phyloP scores from a whole-genome alignment of 164 flowering plant species.

The Stephania yunnanensis region DNA sequence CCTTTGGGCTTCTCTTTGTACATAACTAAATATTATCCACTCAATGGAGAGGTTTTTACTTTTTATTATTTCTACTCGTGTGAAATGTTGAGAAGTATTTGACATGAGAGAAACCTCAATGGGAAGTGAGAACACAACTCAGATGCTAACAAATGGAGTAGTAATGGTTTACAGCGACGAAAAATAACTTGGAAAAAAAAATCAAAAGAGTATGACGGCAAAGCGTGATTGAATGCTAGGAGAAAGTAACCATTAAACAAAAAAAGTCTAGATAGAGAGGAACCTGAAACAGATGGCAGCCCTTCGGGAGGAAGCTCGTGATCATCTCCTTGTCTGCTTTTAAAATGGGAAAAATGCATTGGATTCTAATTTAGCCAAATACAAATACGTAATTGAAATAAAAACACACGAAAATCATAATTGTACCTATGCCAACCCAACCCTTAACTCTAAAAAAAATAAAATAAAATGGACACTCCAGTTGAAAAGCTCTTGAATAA shows the following conservation, averaged over 20 bases:
- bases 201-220: not conserved
- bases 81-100: not conserved
- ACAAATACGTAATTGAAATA: not conserved
- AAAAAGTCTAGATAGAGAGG: not conserved
- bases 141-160: not conserved
- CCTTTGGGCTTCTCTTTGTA: too few species aligned
- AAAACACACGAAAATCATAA: too few species aligned
- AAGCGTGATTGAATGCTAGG: not conserved
- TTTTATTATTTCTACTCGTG: not conserved
- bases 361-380: not conserved
- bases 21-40: too few species aligned
- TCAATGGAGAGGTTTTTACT: too few species aligned
- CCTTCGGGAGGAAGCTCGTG: constrained; percentile 31
- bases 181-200: not conserved
- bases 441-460: too few species aligned
- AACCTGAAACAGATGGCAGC: constrained; percentile 46
- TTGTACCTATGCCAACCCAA: too few species aligned
- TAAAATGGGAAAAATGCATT: constrained; percentile 3
- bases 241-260: not conserved
- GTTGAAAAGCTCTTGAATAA: too few species aligned
- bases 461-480: not conserved
- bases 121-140: not conserved
- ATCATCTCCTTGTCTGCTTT: constrained; percentile 43
- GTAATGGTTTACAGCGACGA: not conserved
- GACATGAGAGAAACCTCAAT: not conserved